These are phyloP conservation scores for Colletotrichum chlorophyti DNA, from an alignment of 2,329 filamentous ascomycete genomes.

Conservation along the genomic window DNA sequence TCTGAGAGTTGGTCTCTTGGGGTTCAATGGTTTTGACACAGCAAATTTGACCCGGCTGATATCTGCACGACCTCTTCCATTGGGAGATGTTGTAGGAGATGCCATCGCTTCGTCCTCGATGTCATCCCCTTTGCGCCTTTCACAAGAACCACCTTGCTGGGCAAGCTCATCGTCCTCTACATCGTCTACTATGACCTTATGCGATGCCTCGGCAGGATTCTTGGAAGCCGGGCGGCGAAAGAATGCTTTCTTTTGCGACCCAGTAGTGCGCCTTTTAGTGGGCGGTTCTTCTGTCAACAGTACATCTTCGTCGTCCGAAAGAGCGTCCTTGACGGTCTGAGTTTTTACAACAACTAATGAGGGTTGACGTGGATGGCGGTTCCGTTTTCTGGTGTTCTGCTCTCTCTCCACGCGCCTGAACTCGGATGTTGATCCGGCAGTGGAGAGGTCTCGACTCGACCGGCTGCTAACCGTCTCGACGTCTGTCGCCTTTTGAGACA, in stretches of 20 bases:
- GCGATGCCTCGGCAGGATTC: too few relatives aligned
- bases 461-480: conserved; percentile 11
- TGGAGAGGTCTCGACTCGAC: neutral
- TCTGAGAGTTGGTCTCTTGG: neutral
- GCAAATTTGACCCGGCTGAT: neutral
- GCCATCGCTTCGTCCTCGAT: too few relatives aligned
- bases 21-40: neutral
- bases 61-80: neutral
- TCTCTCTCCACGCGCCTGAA: neutral
- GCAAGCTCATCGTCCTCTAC: conserved; percentile 2
- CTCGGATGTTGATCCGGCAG: neutral
- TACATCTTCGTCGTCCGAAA: neutral
- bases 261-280: too few relatives aligned
- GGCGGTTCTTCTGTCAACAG: neutral
- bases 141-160: neutral
- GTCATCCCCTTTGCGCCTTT: too few relatives aligned
- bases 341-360: neutral
- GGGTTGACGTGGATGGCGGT: neutral
- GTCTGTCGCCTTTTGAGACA: conserved; percentile 7
- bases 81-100: neutral
- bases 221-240: neutral
- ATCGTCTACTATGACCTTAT: neutral
- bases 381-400: neutral
- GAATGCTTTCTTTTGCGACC: neutral
- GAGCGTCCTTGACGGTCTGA: neutral